Base-by-base conservation (phyloP, 768 basidiomycete species). In the Tricholoma furcatifolium region DNA sequence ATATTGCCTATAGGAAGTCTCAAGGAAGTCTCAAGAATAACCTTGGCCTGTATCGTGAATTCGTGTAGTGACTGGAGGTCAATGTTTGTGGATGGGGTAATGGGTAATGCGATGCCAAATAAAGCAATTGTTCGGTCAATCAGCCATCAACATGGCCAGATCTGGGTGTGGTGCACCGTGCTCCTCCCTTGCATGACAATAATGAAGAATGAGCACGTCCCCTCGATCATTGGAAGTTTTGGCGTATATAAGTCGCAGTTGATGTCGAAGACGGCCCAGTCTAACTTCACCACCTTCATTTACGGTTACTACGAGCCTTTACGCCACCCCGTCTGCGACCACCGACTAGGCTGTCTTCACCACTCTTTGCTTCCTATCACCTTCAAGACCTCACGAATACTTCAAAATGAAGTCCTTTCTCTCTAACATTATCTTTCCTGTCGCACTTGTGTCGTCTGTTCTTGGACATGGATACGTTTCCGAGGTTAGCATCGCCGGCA, bases 381-480 rank as follows among this genome's bases (percentile, higher is more conserved):
- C 32, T 27, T 21, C 31, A 15, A 43, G 48, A 36, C 34, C 41
- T 23, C 27, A 39, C 3, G 17, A 9, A 6, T n/a, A 27, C 43
- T 18, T 35, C 30, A 55, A 8, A 32, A 60, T 56, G 70, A 66
- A 65, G 59, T 56, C 62, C 15, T 21, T 61, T 47, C 52, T 61
- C 43, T 50, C 62, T 45, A 27, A 27, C 27, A 34, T 71, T 53
- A 48, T 74, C 43, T 24, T 72, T 15, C 70, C 71, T 27, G 61
- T 75, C 48, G 57, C 73, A 46, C 58, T 68, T 6, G 67, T 71
- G 12, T 58, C 70, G 34, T 72, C 62, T 51, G 75, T 71, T 31
- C 69, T 72, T 1, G 79, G 76, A 0, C 80, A 81, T 47, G 80
- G 80, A 5, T 70, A 72, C 62, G 66, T 80, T 38, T 44, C 63